These are phyloP conservation scores for Vitis rotundifolia DNA, from an alignment of 164 flowering plant genomes.

Conservation along the genomic window DNA sequence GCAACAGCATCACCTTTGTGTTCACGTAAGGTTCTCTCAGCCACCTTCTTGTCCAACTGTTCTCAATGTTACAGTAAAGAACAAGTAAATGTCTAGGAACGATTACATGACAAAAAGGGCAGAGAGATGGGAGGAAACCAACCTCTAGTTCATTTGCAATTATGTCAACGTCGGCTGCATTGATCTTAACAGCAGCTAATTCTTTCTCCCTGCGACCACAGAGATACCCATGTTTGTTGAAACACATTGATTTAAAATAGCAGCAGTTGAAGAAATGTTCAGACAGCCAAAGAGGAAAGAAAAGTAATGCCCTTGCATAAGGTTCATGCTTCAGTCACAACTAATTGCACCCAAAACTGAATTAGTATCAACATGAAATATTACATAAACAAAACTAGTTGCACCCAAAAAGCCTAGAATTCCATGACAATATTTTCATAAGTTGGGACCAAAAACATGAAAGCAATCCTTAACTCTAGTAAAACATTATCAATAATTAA, in stretches of 20 bases:
- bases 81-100: not conserved
- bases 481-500: too few relatives aligned
- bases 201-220: conserved; percentile 72
- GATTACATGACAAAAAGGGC: not conserved
- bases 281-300: not conserved
- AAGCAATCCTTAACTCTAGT: too few relatives aligned
- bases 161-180: conserved; percentile 82
- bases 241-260: not conserved
- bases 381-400: too few relatives aligned
- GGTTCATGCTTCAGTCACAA: too few relatives aligned
- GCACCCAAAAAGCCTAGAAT: too few relatives aligned
- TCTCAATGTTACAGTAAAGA: not conserved
- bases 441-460: too few relatives aligned
- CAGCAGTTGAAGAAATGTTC: not conserved
- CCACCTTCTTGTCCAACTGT: conserved; percentile 96
- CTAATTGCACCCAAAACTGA: too few relatives aligned
- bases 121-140: conserved; percentile 1
- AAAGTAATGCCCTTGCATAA: too few relatives aligned
- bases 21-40: conserved; percentile 90
- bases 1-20: conserved; percentile 99
- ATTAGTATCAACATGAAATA: too few relatives aligned
- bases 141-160: conserved; percentile 96
- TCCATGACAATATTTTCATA: too few relatives aligned
- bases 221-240: too few relatives aligned
- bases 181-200: conserved; percentile 90